Conservation (phyloP, 495 filamentous ascomycete species). For the Talaromyces ruber region DNA sequence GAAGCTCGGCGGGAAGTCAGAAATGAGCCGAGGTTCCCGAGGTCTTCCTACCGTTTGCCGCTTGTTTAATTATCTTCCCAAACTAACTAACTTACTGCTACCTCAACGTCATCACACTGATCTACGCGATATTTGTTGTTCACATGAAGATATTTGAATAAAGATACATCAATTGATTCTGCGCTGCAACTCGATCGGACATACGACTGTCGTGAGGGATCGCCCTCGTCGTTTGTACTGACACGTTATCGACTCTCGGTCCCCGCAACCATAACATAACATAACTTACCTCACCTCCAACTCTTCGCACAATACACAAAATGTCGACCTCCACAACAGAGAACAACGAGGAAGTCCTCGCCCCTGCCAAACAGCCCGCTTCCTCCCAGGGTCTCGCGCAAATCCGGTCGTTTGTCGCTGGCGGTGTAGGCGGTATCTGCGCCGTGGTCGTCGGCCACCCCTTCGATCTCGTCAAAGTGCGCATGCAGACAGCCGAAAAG, state of each 20-base stretch:
- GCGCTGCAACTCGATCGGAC: background rate
- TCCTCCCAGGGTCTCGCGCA: slow-evolving; percentile 27
- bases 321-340: background rate
- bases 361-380: slow-evolving; percentile 1
- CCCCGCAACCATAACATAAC: background rate
- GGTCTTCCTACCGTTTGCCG: background rate
- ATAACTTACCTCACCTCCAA: background rate
- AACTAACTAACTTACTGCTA: background rate
- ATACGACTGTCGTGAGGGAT: background rate
- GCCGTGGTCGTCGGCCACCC: slow-evolving; percentile 92
- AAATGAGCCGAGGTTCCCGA: background rate
- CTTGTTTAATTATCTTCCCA: background rate
- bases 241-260: background rate
- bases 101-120: background rate
- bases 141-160: background rate
- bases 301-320: background rate
- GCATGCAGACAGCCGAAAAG: slow-evolving; percentile 89
- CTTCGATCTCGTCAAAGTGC: slow-evolving; percentile 96
- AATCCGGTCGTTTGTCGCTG: slow-evolving; percentile 76
- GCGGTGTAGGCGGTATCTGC: slow-evolving; percentile 88
- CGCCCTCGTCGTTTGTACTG: background rate
- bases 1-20: background rate
- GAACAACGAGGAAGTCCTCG: slow-evolving; percentile 4
- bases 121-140: background rate
- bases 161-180: background rate